phyloP scores from a whole-genome alignment of 1,139 yeast species.

The Zygoascus sp. region DNA sequence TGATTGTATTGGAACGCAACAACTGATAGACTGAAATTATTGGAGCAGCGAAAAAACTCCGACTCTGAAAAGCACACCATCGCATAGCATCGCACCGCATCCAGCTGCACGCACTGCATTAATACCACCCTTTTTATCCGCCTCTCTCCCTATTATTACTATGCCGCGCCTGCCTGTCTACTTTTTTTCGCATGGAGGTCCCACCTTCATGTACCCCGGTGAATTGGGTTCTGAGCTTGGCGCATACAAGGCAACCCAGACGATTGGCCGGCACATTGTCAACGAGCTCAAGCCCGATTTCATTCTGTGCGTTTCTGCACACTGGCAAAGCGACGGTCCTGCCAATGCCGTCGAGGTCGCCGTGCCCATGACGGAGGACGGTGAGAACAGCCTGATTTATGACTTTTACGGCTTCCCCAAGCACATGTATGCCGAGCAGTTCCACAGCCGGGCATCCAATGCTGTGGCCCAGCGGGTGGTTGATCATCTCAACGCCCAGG shows the following conservation, averaged over 20 bases:
- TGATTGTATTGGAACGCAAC: no score
- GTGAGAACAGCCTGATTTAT: constrained; percentile 44
- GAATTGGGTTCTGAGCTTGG: constrained; percentile 54
- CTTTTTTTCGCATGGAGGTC: constrained; percentile 77
- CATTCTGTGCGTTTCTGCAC: constrained; percentile 65
- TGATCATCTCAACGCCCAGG: constrained; percentile 39
- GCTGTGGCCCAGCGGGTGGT: constrained; percentile 45
- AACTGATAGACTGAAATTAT: no score
- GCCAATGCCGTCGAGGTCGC: constrained; percentile 43
- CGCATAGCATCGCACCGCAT: no score
- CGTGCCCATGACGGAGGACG: constrained; percentile 39
- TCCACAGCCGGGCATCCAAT: constrained; percentile 46
- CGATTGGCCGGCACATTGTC: constrained; percentile 48
- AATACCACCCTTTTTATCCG: no score
- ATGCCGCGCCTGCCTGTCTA: constrained; percentile 44
- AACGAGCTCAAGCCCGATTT: constrained; percentile 57
- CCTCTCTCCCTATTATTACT: no score
- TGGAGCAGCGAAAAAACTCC: no score
- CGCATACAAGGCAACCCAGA: constrained; percentile 51
- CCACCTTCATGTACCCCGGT: constrained; percentile 55
- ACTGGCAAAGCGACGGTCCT: constrained; percentile 54
- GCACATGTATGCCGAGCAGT: constrained; percentile 57
- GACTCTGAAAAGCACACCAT: no score
- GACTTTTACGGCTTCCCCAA: constrained; percentile 72
- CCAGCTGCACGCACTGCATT: no score